These are phyloP conservation scores for Macrolepiota albuminosa DNA, from an alignment of 768 basidiomycete species.

Conservation along the genomic window DNA sequence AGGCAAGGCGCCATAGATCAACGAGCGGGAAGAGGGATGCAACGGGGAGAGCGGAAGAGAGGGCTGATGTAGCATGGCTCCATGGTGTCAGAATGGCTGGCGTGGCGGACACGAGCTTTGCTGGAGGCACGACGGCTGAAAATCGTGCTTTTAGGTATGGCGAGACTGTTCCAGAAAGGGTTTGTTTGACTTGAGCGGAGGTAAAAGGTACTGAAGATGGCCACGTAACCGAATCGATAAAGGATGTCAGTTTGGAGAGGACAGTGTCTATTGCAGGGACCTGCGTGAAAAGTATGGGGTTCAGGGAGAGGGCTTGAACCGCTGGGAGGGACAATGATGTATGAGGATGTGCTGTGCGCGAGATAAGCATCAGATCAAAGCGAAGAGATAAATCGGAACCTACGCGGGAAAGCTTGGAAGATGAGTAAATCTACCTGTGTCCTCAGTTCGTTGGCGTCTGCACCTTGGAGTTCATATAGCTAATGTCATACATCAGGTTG, in stretches of 20 bases:
- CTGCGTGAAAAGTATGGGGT: slow-evolving; percentile 73
- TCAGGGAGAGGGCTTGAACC: slow-evolving; percentile 57
- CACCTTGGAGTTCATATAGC: slow-evolving; percentile 71
- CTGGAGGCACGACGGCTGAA: slow-evolving; percentile 20
- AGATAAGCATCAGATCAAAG: not conserved
- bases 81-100: slow-evolving; percentile 40
- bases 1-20: slow-evolving; percentile 78
- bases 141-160: slow-evolving; percentile 66
- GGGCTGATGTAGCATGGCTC: slow-evolving; percentile 38
- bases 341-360: slow-evolving; percentile 68
- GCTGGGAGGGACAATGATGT: slow-evolving; percentile 52
- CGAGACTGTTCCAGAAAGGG: slow-evolving; percentile 42
- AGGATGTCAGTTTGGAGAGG: slow-evolving; percentile 52
- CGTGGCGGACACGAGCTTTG: slow-evolving; percentile 26
- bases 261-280: slow-evolving; percentile 66
- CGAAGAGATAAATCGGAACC: slow-evolving; percentile 23
- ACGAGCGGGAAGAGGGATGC: slow-evolving; percentile 72
- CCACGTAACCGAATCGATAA: slow-evolving; percentile 50
- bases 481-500: slow-evolving; percentile 21
- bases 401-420: slow-evolving; percentile 78
- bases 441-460: slow-evolving; percentile 60
- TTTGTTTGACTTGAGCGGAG: slow-evolving; percentile 41
- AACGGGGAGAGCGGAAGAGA: slow-evolving; percentile 42
- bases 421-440: slow-evolving; percentile 72
- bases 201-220: slow-evolving; percentile 21